Evolutionary conservation across 306 rosid species (phyloP).

Genomic region (Cercis canadensis): DNA sequence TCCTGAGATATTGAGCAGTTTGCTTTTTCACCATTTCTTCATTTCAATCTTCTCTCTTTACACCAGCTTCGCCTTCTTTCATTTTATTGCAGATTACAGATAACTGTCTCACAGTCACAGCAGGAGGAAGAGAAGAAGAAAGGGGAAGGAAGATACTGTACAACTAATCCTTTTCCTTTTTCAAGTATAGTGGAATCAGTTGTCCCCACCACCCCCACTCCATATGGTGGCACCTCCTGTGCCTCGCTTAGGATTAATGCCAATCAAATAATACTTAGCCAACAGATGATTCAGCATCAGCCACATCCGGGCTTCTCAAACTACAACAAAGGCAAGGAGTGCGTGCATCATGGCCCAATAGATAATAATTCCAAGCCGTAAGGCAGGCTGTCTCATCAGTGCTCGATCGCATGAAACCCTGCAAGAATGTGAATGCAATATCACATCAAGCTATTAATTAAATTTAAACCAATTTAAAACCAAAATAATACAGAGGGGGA

Average conservation of each 20-base stretch:
- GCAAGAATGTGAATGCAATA: constrained; percentile 35
- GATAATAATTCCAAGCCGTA: constrained; percentile 83
- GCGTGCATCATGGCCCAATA: constrained; percentile 92
- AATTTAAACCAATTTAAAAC: constrained; percentile 8
- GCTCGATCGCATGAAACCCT: constrained; percentile 99
- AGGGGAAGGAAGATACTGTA: constrained; percentile 42
- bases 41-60: constrained; percentile 28
- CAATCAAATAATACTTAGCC: constrained; percentile 25
- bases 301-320: constrained; percentile 62
- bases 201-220: no score
- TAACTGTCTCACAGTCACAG: constrained; percentile 5
- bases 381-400: constrained; percentile 85
- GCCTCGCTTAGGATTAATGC: no score
- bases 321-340: constrained; percentile 79
- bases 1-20: constrained; percentile 43
- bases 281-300: constrained; percentile 24
- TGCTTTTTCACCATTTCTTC: constrained; percentile 38
- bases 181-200: constrained; percentile 20
- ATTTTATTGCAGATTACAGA: constrained; percentile 26
- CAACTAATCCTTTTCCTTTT: constrained; percentile 34
- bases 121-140: constrained; percentile 36
- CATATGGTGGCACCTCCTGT: no score
- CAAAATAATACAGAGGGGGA: constrained; percentile 14
- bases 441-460: constrained; percentile 28
- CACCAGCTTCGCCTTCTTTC: constrained; percentile 27